Conservation (phyloP, 2,329 filamentous ascomycete species). For the Beauveria caledonica region DNA sequence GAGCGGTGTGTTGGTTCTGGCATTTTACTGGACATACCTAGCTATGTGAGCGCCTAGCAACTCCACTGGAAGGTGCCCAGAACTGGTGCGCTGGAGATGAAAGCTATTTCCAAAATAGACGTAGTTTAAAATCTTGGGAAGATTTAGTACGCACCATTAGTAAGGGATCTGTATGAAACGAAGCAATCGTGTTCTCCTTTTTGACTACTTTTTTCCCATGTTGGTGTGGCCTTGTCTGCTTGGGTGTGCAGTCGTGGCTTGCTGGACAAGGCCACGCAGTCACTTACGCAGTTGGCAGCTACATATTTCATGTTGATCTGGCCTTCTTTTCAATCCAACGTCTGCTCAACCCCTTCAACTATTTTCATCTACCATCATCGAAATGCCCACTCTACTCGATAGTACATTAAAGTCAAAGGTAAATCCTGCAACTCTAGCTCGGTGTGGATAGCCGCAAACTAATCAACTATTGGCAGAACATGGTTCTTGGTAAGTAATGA, state of each 20-base stretch:
- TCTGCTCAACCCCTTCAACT: background rate
- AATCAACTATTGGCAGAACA: constrained; percentile 41
- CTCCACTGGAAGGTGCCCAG: background rate
- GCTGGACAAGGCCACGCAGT: background rate
- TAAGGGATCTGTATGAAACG: too few species aligned
- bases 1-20: background rate
- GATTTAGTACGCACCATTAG: too few species aligned
- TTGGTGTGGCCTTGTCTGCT: background rate
- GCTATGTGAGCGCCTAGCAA: background rate
- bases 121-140: too few species aligned
- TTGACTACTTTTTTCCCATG: too few species aligned
- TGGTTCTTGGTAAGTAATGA: constrained; percentile 58
- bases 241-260: too few species aligned
- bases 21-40: background rate
- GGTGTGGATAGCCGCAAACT: background rate
- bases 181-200: too few species aligned
- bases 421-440: constrained; percentile 14
- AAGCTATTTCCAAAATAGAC: background rate
- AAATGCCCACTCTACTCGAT: constrained; percentile 63
- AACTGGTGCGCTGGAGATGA: background rate
- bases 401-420: constrained; percentile 63
- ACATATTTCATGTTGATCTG: background rate
- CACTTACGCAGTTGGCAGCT: background rate
- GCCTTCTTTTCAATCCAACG: background rate
- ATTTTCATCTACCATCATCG: constrained; percentile 16